Evolutionary conservation across 164 flowering plant genomes (phyloP), one percentile per base, ranked within the genome.

Genomic region (Kingdonia uniflora): DNA sequence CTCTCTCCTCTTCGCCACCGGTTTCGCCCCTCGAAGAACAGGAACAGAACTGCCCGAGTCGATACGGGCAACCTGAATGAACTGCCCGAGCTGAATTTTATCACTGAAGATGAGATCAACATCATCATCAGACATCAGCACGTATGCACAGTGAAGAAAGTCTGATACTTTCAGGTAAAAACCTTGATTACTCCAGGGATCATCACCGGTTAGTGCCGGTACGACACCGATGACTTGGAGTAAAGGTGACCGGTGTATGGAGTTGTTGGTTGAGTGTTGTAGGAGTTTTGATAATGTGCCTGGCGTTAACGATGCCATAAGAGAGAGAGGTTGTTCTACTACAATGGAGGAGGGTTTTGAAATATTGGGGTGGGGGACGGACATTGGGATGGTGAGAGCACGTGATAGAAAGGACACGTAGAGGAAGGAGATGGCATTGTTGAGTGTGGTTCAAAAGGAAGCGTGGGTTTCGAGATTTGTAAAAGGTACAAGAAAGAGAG

Each of bases 301-400:
- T 2, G 82, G 92, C 0, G 69, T 72, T 5, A 81, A 69, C 19
- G 76, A 61, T 51, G 84, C 85, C 92, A 84, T 81, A 48, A 60
- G 39, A 40, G 35, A 29, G 35, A 29, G 35, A 29, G 8, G 35
- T 29, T n/a, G n/a, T n/a, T n/a, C n/a, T n/a, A n/a, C n/a, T n/a
- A n/a, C n/a, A n/a, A 29, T 3, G 35, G 8, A 8, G 4, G 35
- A 29, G 35, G 35, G 35, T 29, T 29, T 29, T 29, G 35, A 29
- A 29, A 29, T 29, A 29, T 29, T 4, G 35, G 8, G n/a, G n/a
- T n/a, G n/a, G n/a, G 35, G 35, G 35, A 3, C 4, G 8, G 4
- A 29, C 8, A 29, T 29, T 29, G 35, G 35, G 35, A 29, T 29
- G 35, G 4, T 4, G 8, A 8, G 8, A 8, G 35, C 35, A 29